Evolutionary conservation across 1,284 basidiomycete genomes (phyloP), one percentile per base, ranked within the genome.

Genomic region (Malassezia brasiliensis): DNA sequence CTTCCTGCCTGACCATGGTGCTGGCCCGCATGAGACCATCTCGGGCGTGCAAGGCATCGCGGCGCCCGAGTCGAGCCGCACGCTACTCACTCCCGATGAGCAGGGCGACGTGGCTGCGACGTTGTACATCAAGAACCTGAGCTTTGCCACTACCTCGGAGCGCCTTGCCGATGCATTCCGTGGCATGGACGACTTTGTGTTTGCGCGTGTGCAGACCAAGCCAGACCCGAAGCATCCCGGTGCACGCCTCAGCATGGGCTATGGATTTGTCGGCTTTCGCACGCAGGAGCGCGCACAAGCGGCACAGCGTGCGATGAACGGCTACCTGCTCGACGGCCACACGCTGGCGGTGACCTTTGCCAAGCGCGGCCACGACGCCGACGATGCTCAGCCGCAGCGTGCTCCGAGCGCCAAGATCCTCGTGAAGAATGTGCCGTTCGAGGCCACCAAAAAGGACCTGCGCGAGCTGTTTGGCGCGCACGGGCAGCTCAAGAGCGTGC

Each of bases 341-440:
- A 80, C 83, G 20, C 76, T 96, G 38, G 81, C 83, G 56, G 85
- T 90, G 59, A 86, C 84, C 70, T 93, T 94, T 62, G 89, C 93
- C 1, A 86, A 88, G 22, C 81, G 90, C 5, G 90, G 90, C 0
- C 78, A 78, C 14, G 87, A 87, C n/a, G 73, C 70, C n/a, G 69
- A 75, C 53, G 69, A 68, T 32, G 63, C 62, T 60, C 64, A 76
- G 60, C 74, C 70, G 57, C 75, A 42, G 17, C 37, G 40, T 11
- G 50, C 63, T 12, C 37, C 75, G 11, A 61, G 72, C 10, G 71
- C 69, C 20, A 74, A 72, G 60, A 61, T 96, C 79, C 82, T 96
- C 45, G 87, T 96, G 67, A 98, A 96, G 81, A 98, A 98, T 72
- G 80, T 96, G 59, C 90, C 93, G 19, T 98, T 98, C 78, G 93